These are phyloP conservation scores for Neurospora sp. DNA, from an alignment of 2,329 filamentous ascomycete species.

Conservation along the genomic window DNA sequence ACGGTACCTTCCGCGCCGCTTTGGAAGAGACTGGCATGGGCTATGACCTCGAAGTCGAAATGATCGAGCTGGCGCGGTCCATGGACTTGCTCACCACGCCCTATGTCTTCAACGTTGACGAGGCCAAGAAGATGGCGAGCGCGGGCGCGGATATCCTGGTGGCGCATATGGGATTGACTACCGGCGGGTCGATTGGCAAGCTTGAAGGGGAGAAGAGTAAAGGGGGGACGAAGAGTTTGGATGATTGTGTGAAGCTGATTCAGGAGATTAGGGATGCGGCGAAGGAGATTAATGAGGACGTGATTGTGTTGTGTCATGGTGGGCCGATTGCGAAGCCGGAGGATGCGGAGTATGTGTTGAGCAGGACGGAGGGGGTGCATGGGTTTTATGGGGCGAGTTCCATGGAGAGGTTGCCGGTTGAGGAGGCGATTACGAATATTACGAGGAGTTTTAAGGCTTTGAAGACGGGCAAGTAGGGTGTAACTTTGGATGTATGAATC, in stretches of 20 bases:
- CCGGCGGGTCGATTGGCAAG: conserved; percentile 50
- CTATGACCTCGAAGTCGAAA: conserved; percentile 56
- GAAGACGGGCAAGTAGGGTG: neutral
- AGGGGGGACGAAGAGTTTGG: conserved; percentile 47
- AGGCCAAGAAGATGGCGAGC: conserved; percentile 51
- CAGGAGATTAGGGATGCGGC: conserved; percentile 57
- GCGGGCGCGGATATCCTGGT: conserved; percentile 60
- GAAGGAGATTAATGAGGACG: conserved; percentile 41
- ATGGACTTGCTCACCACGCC: conserved; percentile 58
- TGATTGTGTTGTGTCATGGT: conserved; percentile 62
- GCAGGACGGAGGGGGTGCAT: conserved; percentile 52
- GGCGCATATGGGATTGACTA: conserved; percentile 60
- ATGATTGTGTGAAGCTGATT: conserved; percentile 52
- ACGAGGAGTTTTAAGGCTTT: conserved; percentile 25
- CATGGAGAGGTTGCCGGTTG: conserved; percentile 61
- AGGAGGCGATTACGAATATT: conserved; percentile 48
- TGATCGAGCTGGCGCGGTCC: conserved; percentile 49
- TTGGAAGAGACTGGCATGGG: conserved; percentile 67
- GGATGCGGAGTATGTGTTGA: conserved; percentile 55
- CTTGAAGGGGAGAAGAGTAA: conserved; percentile 25
- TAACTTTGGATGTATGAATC: neutral
- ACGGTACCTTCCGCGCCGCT: conserved; percentile 54
- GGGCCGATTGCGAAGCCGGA: conserved; percentile 56
- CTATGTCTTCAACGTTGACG: conserved; percentile 56
- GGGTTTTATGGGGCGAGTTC: conserved; percentile 64